Percentiles rank a stretch among this genome's conserved stretches.
Conservation (phyloP, 192 early-diverging fungal species). For the Geranomyces michiganensis region DNA sequence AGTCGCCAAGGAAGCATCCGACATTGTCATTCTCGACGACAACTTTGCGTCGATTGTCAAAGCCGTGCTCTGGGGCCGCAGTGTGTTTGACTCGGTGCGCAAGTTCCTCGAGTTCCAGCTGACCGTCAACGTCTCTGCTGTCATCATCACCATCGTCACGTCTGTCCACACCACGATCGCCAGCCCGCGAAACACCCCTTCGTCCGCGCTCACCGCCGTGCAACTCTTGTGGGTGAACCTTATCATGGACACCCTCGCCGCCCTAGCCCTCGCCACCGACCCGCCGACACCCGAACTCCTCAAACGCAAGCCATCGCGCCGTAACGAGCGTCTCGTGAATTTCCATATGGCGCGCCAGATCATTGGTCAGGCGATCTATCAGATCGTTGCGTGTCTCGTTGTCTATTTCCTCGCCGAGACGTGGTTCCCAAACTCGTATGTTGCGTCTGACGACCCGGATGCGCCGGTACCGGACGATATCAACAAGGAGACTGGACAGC, state of each 20-base stretch:
- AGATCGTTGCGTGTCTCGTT: conserved; percentile 74
- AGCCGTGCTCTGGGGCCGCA: conserved; percentile 95
- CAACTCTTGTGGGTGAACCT: conserved; percentile 99
- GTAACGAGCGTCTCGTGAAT: conserved; percentile 78
- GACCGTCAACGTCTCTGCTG: conserved; percentile 86
- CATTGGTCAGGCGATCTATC: conserved; percentile 86
- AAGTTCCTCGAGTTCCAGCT: conserved; percentile 99
- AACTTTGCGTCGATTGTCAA: conserved; percentile 98
- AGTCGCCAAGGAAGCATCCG: conserved; percentile 99
- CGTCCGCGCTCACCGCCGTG: conserved; percentile 88
- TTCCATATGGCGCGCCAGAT: conserved; percentile 93
- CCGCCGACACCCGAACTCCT: conserved; percentile 84
- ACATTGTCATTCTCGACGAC: conserved; percentile 97
- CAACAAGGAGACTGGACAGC: conserved; percentile 22
- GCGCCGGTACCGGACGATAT: conserved; percentile 24
- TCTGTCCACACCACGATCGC: conserved; percentile 46
- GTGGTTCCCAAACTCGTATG: conserved; percentile 6
- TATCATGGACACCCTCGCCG: conserved; percentile 99
- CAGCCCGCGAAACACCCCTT: conserved; percentile 26
- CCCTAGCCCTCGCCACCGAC: conserved; percentile 95
- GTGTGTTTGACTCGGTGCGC: conserved; percentile 94
- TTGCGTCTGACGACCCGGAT: neutral
- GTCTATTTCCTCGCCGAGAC: conserved; percentile 28
- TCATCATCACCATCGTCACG: conserved; percentile 51
- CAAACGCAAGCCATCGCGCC: conserved; percentile 73